Evolutionary conservation across 345 rosid genomes (phyloP).

Genomic region (Microcos paniculata): DNA sequence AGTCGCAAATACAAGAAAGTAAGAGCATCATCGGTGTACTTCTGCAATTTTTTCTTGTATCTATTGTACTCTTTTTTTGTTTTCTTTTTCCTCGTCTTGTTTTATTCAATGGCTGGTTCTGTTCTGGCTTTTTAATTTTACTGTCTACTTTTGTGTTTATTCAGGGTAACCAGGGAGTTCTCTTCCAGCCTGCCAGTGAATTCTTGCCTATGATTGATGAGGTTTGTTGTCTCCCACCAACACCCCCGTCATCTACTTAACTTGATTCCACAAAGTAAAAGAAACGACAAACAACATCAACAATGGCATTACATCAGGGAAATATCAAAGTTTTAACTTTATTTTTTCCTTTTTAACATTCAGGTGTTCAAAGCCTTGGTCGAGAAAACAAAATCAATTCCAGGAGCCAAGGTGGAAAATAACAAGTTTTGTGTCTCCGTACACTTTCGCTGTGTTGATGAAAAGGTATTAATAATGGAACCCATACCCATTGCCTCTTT

Average conservation of each 20-base stretch:
- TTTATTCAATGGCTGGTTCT: not conserved
- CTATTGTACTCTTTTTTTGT: not conserved
- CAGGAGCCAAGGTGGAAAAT: slow-evolving; percentile 81
- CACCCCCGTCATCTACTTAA: not conserved
- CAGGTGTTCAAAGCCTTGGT: slow-evolving; percentile 53
- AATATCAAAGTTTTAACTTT: not conserved
- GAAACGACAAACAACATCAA: not conserved
- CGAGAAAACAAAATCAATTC: slow-evolving; percentile 66
- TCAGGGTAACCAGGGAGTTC: slow-evolving; percentile 49
- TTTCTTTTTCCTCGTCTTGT: not conserved
- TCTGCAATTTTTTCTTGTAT: not conserved
- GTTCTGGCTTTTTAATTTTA: not conserved
- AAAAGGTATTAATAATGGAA: slow-evolving; percentile 51
- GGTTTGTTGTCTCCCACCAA: slow-evolving; percentile 35
- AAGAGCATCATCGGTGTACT: not conserved
- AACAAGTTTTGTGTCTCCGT: slow-evolving; percentile 96
- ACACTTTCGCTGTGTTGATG: slow-evolving; percentile 90
- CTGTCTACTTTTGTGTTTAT: not conserved
- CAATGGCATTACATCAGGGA: not conserved
- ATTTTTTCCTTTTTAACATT: not conserved
- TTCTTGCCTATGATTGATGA: slow-evolving; percentile 83
- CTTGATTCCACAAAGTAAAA: not conserved
- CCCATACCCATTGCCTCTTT: too few species aligned
- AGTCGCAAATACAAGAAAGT: slow-evolving; percentile 46
- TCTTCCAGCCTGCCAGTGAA: slow-evolving; percentile 82